A percentile compares a stretch with the other conserved stretches of the same genome.
These are phyloP conservation scores for Aciculosporium take DNA, from an alignment of 2,329 filamentous ascomycete genomes.

Conservation along the genomic window DNA sequence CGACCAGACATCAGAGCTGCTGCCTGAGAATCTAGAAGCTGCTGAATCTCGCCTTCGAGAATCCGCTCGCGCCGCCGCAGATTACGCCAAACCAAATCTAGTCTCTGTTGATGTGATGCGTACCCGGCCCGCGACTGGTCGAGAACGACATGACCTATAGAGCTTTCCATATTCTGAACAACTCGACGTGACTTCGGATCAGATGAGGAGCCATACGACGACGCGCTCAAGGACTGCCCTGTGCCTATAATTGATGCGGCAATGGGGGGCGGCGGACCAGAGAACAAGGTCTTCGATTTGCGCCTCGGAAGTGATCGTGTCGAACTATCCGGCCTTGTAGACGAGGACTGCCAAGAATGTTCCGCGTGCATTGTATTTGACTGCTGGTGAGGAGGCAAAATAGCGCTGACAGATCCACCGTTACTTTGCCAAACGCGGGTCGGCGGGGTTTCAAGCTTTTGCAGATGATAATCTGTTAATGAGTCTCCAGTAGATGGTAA, in stretches of 20 bases:
- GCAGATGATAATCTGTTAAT: constrained; percentile 23
- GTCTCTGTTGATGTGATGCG: neutral
- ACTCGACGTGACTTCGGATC: constrained; percentile 2
- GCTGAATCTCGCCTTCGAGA: constrained; percentile 33
- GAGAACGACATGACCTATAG: constrained; percentile 23
- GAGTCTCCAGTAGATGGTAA: constrained; percentile 12
- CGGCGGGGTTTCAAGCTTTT: constrained; percentile 24
- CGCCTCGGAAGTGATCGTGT: constrained; percentile 19
- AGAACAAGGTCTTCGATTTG: constrained; percentile 25
- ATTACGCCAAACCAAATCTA: constrained; percentile 33
- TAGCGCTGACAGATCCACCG: constrained; percentile 5
- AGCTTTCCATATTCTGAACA: constrained; percentile 4
- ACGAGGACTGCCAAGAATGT: constrained; percentile 9
- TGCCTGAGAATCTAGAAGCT: constrained; percentile 34
- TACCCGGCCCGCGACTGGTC: constrained; percentile 15
- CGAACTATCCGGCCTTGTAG: constrained; percentile 14
- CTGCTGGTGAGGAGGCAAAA: neutral
- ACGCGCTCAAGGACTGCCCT: constrained; percentile 2
- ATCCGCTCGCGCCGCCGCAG: constrained; percentile 31
- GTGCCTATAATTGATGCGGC: constrained; percentile 25
- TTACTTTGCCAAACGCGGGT: constrained; percentile 13
- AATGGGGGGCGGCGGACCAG: constrained; percentile 37
- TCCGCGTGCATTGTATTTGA: constrained; percentile 5
- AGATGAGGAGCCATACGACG: constrained; percentile 9
- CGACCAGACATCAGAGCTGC: constrained; percentile 27